Conservation (phyloP, 2,329 filamentous ascomycete species). For the Gnomoniopsis sp. region DNA sequence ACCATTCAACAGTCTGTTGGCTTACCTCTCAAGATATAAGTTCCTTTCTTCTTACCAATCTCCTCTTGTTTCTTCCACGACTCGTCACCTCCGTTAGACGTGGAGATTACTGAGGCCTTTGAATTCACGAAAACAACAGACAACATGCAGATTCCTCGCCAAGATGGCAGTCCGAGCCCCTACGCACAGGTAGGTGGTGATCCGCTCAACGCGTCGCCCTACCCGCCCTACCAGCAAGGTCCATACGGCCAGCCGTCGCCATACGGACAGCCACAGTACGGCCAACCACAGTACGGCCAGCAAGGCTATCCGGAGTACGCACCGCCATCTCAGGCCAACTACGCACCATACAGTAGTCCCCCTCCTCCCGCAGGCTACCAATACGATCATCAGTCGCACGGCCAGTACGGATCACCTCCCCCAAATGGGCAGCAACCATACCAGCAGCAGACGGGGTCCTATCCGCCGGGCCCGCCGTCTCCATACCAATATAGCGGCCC, state of each 20-base stretch:
- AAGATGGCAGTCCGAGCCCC: background rate
- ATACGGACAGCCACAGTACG: constrained; percentile 7
- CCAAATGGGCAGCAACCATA: constrained; percentile 1
- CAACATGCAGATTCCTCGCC: constrained; percentile 9
- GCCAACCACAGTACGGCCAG: constrained; percentile 4
- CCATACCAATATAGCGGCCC: background rate
- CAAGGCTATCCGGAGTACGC: background rate
- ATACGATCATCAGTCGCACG: background rate
- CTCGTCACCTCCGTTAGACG: too few species aligned
- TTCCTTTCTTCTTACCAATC: too few species aligned
- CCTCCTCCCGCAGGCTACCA: background rate
- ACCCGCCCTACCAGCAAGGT: background rate
- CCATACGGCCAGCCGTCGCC: background rate
- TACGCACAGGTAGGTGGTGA: background rate
- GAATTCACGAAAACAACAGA: background rate
- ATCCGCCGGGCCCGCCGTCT: background rate
- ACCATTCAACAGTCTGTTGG: too few species aligned
- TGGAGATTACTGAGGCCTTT: too few species aligned
- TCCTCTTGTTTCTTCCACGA: too few species aligned
- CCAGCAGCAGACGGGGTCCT: background rate
- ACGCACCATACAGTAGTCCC: background rate
- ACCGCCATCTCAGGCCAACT: background rate
- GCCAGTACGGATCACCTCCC: background rate
- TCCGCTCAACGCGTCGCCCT: constrained; percentile 4
- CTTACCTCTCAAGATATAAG: too few species aligned